Evolutionary conservation across 2,329 filamentous ascomycete genomes (phyloP).

Genomic region (Botrytis deweyae): DNA sequence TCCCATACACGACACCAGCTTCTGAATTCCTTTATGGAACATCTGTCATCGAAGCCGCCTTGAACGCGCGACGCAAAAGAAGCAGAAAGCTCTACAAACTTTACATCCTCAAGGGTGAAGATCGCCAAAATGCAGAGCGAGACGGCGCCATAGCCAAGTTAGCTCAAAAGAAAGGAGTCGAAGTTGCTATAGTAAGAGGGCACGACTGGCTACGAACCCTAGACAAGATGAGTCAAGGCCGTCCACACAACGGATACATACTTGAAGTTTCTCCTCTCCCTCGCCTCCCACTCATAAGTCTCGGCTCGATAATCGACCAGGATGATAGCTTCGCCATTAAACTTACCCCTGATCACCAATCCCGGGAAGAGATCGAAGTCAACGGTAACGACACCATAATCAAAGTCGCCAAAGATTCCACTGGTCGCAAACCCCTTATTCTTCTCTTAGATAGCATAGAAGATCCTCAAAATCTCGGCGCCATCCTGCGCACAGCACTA

Average conservation of each 20-base stretch:
- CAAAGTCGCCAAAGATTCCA: slow-evolving; percentile 29
- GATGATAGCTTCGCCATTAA: slow-evolving; percentile 51
- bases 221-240: slow-evolving; percentile 77
- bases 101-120: slow-evolving; percentile 67
- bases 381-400: slow-evolving; percentile 66
- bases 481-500: slow-evolving; percentile 81
- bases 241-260: slow-evolving; percentile 87
- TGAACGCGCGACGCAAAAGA: slow-evolving; percentile 54
- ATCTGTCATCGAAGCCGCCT: slow-evolving; percentile 75
- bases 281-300: slow-evolving; percentile 61
- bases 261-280: slow-evolving; percentile 85
- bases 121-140: slow-evolving; percentile 50
- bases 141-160: slow-evolving; percentile 48
- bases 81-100: slow-evolving; percentile 79
- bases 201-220: slow-evolving; percentile 63
- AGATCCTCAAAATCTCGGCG: slow-evolving; percentile 88
- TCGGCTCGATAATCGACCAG: slow-evolving; percentile 43
- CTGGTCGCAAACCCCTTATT: slow-evolving; percentile 64
- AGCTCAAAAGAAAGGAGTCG: slow-evolving; percentile 51
- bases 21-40: slow-evolving; percentile 90
- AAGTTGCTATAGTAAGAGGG: slow-evolving; percentile 57
- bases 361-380: slow-evolving; percentile 68
- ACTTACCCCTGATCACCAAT: slow-evolving; percentile 64
- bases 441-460: slow-evolving; percentile 73
- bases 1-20: slow-evolving; percentile 77